Conservation (phyloP, 2,329 filamentous ascomycete genomes). For the Colletotrichum liaoningense region DNA sequence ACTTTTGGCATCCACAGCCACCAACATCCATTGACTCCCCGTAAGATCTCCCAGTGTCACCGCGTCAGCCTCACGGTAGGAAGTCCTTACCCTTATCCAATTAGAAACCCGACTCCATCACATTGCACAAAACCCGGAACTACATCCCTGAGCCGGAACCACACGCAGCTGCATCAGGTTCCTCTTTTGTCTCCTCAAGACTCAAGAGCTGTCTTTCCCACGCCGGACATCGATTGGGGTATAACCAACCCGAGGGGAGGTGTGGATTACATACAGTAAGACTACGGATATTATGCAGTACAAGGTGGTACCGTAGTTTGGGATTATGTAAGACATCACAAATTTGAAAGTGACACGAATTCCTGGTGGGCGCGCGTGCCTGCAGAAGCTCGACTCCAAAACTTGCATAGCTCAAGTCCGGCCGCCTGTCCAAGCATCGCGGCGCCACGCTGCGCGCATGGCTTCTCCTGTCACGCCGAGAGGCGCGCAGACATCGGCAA, state of each 20-base stretch:
- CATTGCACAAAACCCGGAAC: background rate
- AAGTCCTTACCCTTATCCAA: background rate
- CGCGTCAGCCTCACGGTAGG: background rate
- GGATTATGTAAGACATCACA: conserved; percentile 6
- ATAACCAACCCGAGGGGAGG: background rate
- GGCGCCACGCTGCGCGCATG: background rate
- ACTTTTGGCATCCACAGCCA: background rate
- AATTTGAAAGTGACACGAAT: conserved; percentile 1
- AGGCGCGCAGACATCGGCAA: conserved; percentile 13
- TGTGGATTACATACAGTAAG: no score
- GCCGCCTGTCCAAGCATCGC: conserved; percentile 7
- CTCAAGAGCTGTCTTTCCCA: background rate
- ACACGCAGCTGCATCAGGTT: background rate
- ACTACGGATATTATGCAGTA: background rate
- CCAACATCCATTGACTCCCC: background rate
- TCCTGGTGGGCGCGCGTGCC: conserved; percentile 11
- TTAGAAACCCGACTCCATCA: background rate
- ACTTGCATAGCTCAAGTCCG: conserved; percentile 15
- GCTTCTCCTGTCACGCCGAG: background rate
- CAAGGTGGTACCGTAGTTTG: background rate
- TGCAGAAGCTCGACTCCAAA: conserved; percentile 24
- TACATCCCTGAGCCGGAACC: background rate
- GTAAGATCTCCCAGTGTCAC: background rate
- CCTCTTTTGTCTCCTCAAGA: background rate
- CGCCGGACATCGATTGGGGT: background rate